Conservation (phyloP, 2,329 filamentous ascomycete genomes). For the Chrysosporium keratinophilum region DNA sequence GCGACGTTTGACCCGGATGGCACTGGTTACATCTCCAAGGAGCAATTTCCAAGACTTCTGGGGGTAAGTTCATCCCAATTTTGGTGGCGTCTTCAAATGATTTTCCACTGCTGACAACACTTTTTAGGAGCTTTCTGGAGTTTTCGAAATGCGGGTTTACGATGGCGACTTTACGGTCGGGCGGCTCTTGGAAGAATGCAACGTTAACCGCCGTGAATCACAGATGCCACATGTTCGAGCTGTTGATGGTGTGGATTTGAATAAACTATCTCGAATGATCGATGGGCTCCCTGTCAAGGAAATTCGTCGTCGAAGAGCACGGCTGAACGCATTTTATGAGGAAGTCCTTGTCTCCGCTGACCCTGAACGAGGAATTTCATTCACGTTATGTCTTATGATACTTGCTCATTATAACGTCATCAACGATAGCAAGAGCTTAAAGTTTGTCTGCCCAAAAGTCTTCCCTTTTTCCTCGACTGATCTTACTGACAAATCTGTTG, state of each 20-base stretch:
- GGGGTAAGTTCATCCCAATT: constrained; percentile 46
- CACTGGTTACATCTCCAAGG: constrained; percentile 80
- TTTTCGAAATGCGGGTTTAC: constrained; percentile 97
- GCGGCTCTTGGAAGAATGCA: constrained; percentile 77
- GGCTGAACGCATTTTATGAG: constrained; percentile 92
- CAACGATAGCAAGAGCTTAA: constrained; percentile 89
- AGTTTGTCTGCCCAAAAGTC: constrained; percentile 40
- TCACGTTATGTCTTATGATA: constrained; percentile 87
- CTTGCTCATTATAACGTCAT: constrained; percentile 98
- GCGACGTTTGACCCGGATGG: constrained; percentile 87
- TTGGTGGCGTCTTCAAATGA: not conserved
- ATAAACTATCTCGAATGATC: constrained; percentile 63
- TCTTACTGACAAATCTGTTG: not conserved
- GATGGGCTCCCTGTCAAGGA: constrained; percentile 60
- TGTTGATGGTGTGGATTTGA: constrained; percentile 56
- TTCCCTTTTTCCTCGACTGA: constrained; percentile 21
- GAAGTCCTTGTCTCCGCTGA: constrained; percentile 92
- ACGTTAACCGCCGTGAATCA: constrained; percentile 45
- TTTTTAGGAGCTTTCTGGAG: constrained; percentile 68
- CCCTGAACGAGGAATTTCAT: constrained; percentile 77
- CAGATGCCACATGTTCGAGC: constrained; percentile 30
- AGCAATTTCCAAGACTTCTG: constrained; percentile 76
- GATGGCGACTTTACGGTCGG: constrained; percentile 78
- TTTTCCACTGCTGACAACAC: not conserved
- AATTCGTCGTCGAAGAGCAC: constrained; percentile 63